A percentile compares a stretch with the other conserved stretches of the same genome.
Evolutionary conservation across 306 rosid species (phyloP).

Genomic region (Rosa chinensis): DNA sequence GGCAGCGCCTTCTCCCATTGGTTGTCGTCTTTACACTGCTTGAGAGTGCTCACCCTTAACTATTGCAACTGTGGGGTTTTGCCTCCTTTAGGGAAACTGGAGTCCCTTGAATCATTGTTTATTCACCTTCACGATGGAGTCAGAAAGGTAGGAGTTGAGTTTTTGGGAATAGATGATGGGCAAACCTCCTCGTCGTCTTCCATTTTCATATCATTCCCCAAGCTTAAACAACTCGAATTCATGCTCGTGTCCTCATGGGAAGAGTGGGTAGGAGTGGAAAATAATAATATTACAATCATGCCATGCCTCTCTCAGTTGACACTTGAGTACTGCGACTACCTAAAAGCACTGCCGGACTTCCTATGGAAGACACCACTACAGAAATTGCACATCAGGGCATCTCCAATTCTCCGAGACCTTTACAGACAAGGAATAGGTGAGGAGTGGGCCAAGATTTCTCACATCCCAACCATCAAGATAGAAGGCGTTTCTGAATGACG

Average conservation of each 20-base stretch:
- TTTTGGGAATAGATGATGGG: background rate
- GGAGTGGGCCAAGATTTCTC: constrained; percentile 1
- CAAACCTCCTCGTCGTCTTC: background rate
- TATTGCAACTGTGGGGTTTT: background rate
- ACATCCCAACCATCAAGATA: constrained; percentile 8
- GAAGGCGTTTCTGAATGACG: no score
- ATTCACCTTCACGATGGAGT: no score
- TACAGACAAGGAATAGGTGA: no score
- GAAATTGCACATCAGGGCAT: no score
- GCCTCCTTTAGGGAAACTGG: constrained; percentile 16
- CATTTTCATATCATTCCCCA: background rate
- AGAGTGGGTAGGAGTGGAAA: no score
- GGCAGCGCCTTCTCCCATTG: constrained; percentile 1
- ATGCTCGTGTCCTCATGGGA: no score
- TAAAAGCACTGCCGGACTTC: constrained; percentile 9
- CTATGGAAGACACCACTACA: constrained; percentile 7
- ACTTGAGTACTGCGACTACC: background rate
- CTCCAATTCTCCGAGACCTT: no score
- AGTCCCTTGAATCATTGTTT: background rate
- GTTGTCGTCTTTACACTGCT: background rate
- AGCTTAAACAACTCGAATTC: background rate
- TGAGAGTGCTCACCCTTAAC: background rate
- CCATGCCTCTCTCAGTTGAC: background rate
- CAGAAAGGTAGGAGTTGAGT: background rate
- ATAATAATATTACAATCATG: constrained; percentile 10